Conservation (phyloP, 1,284 basidiomycete species). For the Naganishia albida region DNA sequence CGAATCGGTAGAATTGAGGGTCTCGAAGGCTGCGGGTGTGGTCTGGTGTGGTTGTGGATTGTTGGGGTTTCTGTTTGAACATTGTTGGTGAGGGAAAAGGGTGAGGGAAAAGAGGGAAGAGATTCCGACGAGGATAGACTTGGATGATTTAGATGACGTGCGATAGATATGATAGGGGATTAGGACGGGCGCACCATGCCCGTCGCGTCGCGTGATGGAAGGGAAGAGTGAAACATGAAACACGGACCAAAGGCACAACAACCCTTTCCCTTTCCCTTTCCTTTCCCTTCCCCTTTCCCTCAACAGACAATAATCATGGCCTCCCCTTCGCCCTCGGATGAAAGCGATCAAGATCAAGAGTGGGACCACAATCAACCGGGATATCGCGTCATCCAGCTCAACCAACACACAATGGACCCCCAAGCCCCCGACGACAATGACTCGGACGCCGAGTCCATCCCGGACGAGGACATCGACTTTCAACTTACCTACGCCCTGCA, state of each 20-base stretch:
- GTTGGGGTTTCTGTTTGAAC: conserved; percentile 15
- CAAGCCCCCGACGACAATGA: conserved; percentile 48
- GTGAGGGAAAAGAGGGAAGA: neutral
- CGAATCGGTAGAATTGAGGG: conserved; percentile 50
- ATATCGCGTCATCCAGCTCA: neutral
- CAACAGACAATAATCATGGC: conserved; percentile 5
- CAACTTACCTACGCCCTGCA: conserved; percentile 62
- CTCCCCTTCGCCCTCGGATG: no score
- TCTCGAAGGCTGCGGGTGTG: conserved; percentile 50
- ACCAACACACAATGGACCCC: conserved; percentile 29
- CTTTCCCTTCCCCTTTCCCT: neutral
- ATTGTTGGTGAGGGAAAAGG: neutral
- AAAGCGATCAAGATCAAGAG: neutral
- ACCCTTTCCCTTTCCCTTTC: neutral
- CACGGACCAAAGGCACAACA: neutral
- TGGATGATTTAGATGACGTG: conserved; percentile 6
- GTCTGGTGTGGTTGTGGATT: conserved; percentile 37
- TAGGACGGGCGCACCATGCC: neutral
- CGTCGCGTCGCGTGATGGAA: conserved; percentile 17
- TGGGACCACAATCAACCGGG: conserved; percentile 34
- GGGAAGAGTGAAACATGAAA: conserved; percentile 4
- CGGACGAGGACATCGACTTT: conserved; percentile 59
- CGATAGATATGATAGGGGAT: conserved; percentile 34
- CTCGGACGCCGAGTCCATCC: conserved; percentile 54
- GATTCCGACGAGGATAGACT: neutral